Base-by-base conservation (phyloP, 768 basidiomycete species). In the Mycena chlorophos region DNA sequence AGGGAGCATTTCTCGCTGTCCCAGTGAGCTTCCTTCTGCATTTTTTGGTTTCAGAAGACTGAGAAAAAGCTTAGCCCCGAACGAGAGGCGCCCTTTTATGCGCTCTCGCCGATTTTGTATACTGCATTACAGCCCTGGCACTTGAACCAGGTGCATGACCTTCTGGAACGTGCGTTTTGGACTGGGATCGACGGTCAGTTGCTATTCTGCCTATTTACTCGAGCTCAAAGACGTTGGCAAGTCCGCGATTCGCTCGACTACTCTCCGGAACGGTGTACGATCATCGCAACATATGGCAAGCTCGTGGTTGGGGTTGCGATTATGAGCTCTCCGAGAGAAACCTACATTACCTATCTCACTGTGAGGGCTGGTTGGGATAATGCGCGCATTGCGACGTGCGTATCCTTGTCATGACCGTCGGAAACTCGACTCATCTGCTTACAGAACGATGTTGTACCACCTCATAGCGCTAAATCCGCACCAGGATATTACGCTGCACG, bases 351-450 rank as follows among this genome's bases (percentile, higher is more conserved):
- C 19, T 93, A 91, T 59, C 76, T 93, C 16, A 86, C 79, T 34
- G 91, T 93, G 48, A 85, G 79, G 62, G 76, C 85, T 17, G 89
- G 91, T 10, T 93, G 90, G 90, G 87, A 92, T 52, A 87, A 87
- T 62, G 76, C 84, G 3, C 83, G 86, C 54, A 87, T 93, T 54
- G 90, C 88, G 28, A 87, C 86, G 90, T 89, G 63, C 70, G 69
- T 40, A n/a, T n/a, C n/a, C n/a, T n/a, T n/a, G n/a, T n/a, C n/a
- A n/a, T n/a, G n/a, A n/a, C n/a, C n/a, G n/a, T n/a, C n/a, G n/a
- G n/a, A n/a, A n/a, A n/a, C n/a, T n/a, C n/a, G n/a, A n/a, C n/a
- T n/a, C n/a, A n/a, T n/a, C n/a, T n/a, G n/a, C n/a, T 42, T 45
- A 2, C 55, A 91, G 90, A 64, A 80, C 79, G 22, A 90, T 92